These are phyloP conservation scores for Piloderma croceum DNA, from an alignment of 768 basidiomycete genomes.

Conservation along the genomic window DNA sequence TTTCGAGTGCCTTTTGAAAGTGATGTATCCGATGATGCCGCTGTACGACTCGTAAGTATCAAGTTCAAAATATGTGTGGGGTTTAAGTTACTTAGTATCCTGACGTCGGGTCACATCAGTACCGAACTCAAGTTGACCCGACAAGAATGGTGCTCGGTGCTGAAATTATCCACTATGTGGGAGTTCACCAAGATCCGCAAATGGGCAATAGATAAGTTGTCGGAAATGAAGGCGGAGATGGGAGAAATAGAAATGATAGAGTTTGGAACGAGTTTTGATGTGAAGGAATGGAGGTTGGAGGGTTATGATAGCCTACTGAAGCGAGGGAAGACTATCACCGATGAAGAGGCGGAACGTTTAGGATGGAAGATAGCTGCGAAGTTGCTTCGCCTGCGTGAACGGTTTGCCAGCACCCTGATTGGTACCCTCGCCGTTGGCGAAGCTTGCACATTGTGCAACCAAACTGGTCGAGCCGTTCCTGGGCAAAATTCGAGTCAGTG, in stretches of 20 bases:
- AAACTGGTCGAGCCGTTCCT: too few species aligned
- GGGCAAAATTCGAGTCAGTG: too few species aligned
- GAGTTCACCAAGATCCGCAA: slow-evolving; percentile 21
- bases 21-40: slow-evolving; percentile 1
- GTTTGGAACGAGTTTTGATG: slow-evolving; percentile 25
- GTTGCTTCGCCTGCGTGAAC: slow-evolving; percentile 2
- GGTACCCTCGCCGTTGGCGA: too few species aligned
- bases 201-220: slow-evolving; percentile 21
- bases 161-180: slow-evolving; percentile 33
- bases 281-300: slow-evolving; percentile 29
- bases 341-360: slow-evolving; percentile 23
- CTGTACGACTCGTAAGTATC: too few species aligned
- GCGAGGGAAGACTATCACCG: slow-evolving; percentile 16
- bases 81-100: too few species aligned
- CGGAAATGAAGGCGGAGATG: too few species aligned
- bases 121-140: too few species aligned
- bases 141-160: slow-evolving; percentile 28
- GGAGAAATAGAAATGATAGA: slow-evolving; percentile 24
- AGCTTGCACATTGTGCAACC: too few species aligned
- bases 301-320: slow-evolving; percentile 23
- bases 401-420: too few species aligned
- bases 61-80: too few species aligned
- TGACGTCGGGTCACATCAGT: too few species aligned
- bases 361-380: slow-evolving; percentile 13
- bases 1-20: slow-evolving; percentile 2